These are phyloP conservation scores for Nicotiana knightiana DNA, from an alignment of 257 asterid species.

Conservation along the genomic window DNA sequence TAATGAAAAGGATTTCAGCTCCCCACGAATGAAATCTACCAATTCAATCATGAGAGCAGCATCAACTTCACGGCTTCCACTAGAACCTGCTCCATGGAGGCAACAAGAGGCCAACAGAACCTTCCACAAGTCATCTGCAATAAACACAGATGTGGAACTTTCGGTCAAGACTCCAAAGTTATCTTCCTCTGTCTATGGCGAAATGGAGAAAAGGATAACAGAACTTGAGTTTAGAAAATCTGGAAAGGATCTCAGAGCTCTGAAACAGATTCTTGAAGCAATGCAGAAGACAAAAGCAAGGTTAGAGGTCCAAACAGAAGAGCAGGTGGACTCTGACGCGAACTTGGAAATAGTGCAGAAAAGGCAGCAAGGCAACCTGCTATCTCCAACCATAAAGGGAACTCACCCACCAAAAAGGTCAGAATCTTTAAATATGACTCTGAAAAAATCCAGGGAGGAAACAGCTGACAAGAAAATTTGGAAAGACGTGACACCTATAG, in stretches of 20 bases:
- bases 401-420: conserved; percentile 30
- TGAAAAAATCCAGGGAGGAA: conserved; percentile 37
- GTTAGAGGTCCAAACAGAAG: conserved; percentile 39
- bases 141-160: conserved; percentile 25
- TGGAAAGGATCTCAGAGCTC: conserved; percentile 88
- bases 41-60: conserved; percentile 28
- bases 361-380: conserved; percentile 22
- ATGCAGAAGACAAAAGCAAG: conserved; percentile 70
- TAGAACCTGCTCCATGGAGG: conserved; percentile 87
- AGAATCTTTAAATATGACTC: conserved; percentile 33
- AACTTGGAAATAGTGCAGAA: conserved; percentile 8
- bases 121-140: conserved; percentile 35
- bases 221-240: conserved; percentile 75
- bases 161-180: conserved; percentile 24
- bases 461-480: conserved; percentile 30
- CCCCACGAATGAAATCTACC: conserved; percentile 27
- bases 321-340: conserved; percentile 24
- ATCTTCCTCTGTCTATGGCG: conserved; percentile 68
- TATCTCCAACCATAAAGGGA: conserved; percentile 28
- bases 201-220: conserved; percentile 76
- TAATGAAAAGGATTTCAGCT: conserved; percentile 32
- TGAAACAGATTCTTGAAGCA: conserved; percentile 78
- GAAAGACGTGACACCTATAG: conserved; percentile 36
- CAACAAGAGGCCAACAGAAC: conserved; percentile 40
- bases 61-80: conserved; percentile 49